Evolutionary conservation across 805 yeast species (phyloP).

Genomic region (Metschnikowia picachoensis): DNA sequence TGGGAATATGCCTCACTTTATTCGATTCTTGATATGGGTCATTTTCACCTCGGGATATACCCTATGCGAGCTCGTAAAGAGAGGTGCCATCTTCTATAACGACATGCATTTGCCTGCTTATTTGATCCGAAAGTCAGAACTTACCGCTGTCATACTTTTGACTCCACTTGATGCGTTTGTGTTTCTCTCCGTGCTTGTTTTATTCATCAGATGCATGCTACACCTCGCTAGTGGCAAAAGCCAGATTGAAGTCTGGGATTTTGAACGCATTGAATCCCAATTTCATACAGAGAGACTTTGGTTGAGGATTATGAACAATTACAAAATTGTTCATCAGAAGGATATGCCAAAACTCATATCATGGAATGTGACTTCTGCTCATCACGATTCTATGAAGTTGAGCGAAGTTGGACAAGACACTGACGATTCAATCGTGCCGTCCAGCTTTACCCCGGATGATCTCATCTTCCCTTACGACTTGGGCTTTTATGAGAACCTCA

Average conservation of each 20-base stretch:
- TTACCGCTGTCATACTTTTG: slow-evolving; percentile 52
- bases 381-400: slow-evolving; percentile 2
- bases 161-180: slow-evolving; percentile 59
- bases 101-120: slow-evolving; percentile 54
- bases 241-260: slow-evolving; percentile 91
- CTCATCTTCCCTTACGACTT: slow-evolving; percentile 82
- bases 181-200: slow-evolving; percentile 50
- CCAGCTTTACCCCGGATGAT: slow-evolving; percentile 52
- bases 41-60: slow-evolving; percentile 48
- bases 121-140: slow-evolving; percentile 47
- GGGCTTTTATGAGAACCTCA: slow-evolving; percentile 54
- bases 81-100: slow-evolving; percentile 43
- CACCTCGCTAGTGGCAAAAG: slow-evolving; percentile 69
- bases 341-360: slow-evolving; percentile 44
- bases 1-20: slow-evolving; percentile 70
- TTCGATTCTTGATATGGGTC: slow-evolving; percentile 72
- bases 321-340: slow-evolving; percentile 35
- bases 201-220: slow-evolving; percentile 58
- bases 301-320: slow-evolving; percentile 45
- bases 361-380: slow-evolving; percentile 35
- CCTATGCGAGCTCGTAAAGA: slow-evolving; percentile 35
- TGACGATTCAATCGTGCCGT: slow-evolving; percentile 24
- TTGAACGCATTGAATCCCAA: slow-evolving; percentile 72
- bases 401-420: neutral
- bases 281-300: slow-evolving; percentile 54